Evolutionary conservation across 2,329 filamentous ascomycete genomes (phyloP).

Genomic region (Domatiomyces globalis): DNA sequence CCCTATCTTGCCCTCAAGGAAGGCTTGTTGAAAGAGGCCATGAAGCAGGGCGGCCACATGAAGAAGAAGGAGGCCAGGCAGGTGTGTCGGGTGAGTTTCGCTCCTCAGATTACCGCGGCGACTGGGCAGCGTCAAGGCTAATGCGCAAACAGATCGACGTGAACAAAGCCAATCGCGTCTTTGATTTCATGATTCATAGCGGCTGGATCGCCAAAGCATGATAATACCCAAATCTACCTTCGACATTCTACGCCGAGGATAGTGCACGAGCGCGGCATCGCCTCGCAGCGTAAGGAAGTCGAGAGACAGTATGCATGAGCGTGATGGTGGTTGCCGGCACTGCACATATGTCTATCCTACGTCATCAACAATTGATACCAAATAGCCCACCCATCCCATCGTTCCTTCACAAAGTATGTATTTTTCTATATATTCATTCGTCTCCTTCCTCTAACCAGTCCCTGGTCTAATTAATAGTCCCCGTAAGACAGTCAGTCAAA

Average conservation of each 20-base stretch:
- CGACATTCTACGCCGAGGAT: background rate
- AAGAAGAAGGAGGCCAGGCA: slow-evolving; percentile 92
- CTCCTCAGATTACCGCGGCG: background rate
- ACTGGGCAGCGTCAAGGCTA: slow-evolving; percentile 6
- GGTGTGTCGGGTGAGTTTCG: slow-evolving; percentile 47
- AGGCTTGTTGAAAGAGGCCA: slow-evolving; percentile 73
- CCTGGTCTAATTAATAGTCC: too few relatives aligned
- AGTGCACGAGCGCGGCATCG: too few relatives aligned
- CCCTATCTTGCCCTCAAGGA: slow-evolving; percentile 93
- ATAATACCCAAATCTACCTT: background rate
- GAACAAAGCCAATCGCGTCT: slow-evolving; percentile 72
- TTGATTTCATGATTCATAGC: slow-evolving; percentile 85
- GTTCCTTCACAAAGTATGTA: background rate
- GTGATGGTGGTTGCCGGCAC: background rate
- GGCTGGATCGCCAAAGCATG: slow-evolving; percentile 84
- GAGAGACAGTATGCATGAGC: too few relatives aligned
- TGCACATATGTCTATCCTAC: background rate
- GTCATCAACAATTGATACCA: background rate
- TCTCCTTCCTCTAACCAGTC: background rate
- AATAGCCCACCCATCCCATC: background rate
- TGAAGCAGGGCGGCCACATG: slow-evolving; percentile 71
- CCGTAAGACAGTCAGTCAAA: too few relatives aligned
- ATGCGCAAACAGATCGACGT: slow-evolving; percentile 50
- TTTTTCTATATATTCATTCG: background rate
- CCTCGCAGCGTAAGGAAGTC: too few relatives aligned